phyloP scores from a whole-genome alignment of 2,329 filamentous ascomycete genomes.

The Aureobasidium namibiae region DNA sequence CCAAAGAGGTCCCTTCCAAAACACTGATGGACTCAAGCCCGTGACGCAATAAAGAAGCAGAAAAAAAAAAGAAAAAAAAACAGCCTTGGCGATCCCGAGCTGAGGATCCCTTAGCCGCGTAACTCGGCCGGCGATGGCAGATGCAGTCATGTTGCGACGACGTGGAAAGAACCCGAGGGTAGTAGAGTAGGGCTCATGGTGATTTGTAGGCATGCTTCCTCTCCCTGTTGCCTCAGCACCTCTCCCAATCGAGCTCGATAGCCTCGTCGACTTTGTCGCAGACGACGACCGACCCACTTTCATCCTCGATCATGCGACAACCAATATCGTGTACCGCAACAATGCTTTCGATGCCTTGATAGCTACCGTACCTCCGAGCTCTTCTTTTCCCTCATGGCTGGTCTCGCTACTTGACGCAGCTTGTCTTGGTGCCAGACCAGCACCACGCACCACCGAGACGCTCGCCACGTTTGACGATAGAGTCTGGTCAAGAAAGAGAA shows the following conservation, averaged over 20 bases:
- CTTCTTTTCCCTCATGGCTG: background rate
- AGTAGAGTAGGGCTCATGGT: background rate
- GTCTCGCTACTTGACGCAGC: background rate
- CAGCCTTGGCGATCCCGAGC: too few relatives aligned
- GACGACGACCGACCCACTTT: background rate
- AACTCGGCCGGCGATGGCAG: background rate
- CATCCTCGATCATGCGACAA: background rate
- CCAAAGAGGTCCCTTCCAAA: too few relatives aligned
- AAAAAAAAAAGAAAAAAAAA: too few relatives aligned
- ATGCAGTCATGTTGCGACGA: background rate
- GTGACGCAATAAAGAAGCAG: too few relatives aligned
- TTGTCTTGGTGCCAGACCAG: background rate
- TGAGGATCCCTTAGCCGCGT: too few relatives aligned
- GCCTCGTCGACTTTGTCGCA: slow-evolving; percentile 3
- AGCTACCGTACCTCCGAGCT: background rate
- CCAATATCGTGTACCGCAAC: background rate
- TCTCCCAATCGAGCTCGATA: background rate
- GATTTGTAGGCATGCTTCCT: background rate
- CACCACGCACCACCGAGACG: background rate
- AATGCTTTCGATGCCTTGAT: background rate
- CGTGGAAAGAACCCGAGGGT: too few relatives aligned
- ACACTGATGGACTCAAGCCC: too few relatives aligned
- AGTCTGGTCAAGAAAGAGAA: background rate
- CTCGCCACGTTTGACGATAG: background rate
- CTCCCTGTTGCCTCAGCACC: background rate